Percentiles rank a stretch among this genome's conserved stretches.
phyloP scores from a whole-genome alignment of 805 yeast species.

The Ogataea parapolymorpha region DNA sequence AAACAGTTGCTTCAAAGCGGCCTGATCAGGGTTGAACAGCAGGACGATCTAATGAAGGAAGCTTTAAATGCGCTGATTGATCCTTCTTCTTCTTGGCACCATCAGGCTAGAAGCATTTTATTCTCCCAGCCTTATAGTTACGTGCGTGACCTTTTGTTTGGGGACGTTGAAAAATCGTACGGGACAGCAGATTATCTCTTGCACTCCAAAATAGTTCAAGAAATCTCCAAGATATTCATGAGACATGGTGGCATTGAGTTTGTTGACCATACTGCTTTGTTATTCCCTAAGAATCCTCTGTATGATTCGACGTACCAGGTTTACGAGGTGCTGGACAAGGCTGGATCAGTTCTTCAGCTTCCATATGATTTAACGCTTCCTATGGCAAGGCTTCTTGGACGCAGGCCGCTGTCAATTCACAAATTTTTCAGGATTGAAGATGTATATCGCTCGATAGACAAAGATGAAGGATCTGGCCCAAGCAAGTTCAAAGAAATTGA shows the following conservation, averaged over 20 bases:
- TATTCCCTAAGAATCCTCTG: constrained; percentile 82
- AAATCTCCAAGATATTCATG: constrained; percentile 60
- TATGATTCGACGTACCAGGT: constrained; percentile 61
- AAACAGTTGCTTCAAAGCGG: constrained; percentile 73
- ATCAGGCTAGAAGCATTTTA: constrained; percentile 81
- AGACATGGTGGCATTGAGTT: constrained; percentile 83
- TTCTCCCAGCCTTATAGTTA: constrained; percentile 82
- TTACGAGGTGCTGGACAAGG: constrained; percentile 76
- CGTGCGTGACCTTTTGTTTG: constrained; percentile 83
- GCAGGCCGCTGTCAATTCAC: constrained; percentile 46
- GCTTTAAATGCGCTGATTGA: constrained; percentile 82
- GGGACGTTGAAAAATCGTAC: constrained; percentile 36
- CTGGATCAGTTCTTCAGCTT: constrained; percentile 84
- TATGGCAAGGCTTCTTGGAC: constrained; percentile 78
- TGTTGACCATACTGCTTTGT: constrained; percentile 52
- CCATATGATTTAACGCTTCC: constrained; percentile 91
- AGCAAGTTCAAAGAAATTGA: constrained; percentile 76
- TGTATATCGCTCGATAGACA: constrained; percentile 70
- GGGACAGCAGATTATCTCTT: constrained; percentile 49
- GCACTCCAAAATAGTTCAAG: constrained; percentile 56
- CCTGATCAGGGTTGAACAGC: constrained; percentile 80
- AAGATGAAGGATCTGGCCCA: constrained; percentile 66
- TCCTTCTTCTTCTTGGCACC: constrained; percentile 92
- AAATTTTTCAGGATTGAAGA: constrained; percentile 75
- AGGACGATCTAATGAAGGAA: constrained; percentile 84